phyloP scores from a whole-genome alignment of 2,329 filamentous ascomycete species.

The Apiospora phragmitis region DNA sequence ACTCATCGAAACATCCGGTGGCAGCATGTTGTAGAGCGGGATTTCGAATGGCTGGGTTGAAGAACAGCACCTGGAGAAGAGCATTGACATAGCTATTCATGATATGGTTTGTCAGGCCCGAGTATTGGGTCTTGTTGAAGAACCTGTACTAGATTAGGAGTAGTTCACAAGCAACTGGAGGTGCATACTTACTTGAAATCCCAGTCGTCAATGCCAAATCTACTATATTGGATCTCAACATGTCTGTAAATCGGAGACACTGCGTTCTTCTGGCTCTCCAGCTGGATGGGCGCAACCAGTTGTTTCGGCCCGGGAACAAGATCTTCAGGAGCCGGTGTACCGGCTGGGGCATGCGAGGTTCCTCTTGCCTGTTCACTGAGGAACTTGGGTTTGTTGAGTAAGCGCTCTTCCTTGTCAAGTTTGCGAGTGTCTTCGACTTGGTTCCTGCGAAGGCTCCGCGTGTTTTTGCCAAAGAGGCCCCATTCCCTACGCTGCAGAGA shows the following conservation, averaged over 20 bases:
- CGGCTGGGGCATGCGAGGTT: constrained; percentile 47
- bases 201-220: constrained; percentile 98
- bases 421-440: constrained; percentile 76
- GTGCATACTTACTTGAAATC: constrained; percentile 74
- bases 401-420: constrained; percentile 53
- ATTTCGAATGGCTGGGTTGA: constrained; percentile 86
- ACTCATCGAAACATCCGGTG: constrained; percentile 77
- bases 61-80: constrained; percentile 86
- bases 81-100: constrained; percentile 95
- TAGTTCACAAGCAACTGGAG: background rate
- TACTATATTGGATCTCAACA: constrained; percentile 98
- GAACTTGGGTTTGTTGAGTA: constrained; percentile 81
- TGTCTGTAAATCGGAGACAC: constrained; percentile 88
- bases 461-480: constrained; percentile 77
- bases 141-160: constrained; percentile 54
- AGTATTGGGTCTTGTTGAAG: constrained; percentile 91
- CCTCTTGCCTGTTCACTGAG: constrained; percentile 89
- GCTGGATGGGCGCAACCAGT: constrained; percentile 65
- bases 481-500: constrained; percentile 72
- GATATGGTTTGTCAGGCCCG: constrained; percentile 93
- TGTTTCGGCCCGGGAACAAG: constrained; percentile 60
- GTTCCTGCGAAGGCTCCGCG: constrained; percentile 72
- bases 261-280: constrained; percentile 76
- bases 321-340: constrained; percentile 43
- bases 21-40: constrained; percentile 86